Evolutionary conservation across 2,329 filamentous ascomycete species (phyloP), one percentile per base, ranked within the genome.

Genomic region (Dichotomopilus funicola): DNA sequence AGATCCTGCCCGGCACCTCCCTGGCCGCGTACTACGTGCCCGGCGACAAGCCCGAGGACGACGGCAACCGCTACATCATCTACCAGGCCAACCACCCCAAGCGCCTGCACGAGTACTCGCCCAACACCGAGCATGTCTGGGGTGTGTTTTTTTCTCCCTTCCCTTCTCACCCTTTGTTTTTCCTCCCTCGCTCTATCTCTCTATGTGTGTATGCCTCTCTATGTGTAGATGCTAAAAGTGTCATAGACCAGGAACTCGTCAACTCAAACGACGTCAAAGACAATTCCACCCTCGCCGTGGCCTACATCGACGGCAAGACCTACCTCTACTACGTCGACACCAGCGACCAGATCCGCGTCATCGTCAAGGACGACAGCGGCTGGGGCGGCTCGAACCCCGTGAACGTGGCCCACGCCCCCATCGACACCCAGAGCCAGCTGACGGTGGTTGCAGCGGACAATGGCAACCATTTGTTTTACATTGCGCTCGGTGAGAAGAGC

Each of bases 321-420:
- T 49, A 49, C 47, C 36, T 49, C 6, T 49, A 49, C 47, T 49
- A 49, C 36, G 47, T 49, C 47, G 47, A 49, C 36, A 33, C 4
- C 13, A 49, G 36, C 47, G 6, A 49, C 19, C 12, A 19, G 12
- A 31, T 49, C 36, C 47, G 47, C 37, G 13, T 7, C 36, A 31
- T 49, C 10, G 47, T 49, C 47, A 41, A 31, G 19, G 27, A 31
- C 19, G 34, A 31, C 36, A 13, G 10, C 13, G 34, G 6, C n/a
- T 49, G 47, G 47, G 9, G 36, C 3, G 3, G 36, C 5, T 49
- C 47, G 8, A 4, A 9, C 4, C 13, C 47, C 36, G 36, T 40
- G 19, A 13, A n/a, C 19, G 19, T 27, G 4, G 36, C 47, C 4
- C 13, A 35, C 2, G n/a, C 19, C 35, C 47, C 11, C 10, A 27